phyloP scores from a whole-genome alignment of 352 stramenopile species.

The Globisporangium cylindrosporum region DNA sequence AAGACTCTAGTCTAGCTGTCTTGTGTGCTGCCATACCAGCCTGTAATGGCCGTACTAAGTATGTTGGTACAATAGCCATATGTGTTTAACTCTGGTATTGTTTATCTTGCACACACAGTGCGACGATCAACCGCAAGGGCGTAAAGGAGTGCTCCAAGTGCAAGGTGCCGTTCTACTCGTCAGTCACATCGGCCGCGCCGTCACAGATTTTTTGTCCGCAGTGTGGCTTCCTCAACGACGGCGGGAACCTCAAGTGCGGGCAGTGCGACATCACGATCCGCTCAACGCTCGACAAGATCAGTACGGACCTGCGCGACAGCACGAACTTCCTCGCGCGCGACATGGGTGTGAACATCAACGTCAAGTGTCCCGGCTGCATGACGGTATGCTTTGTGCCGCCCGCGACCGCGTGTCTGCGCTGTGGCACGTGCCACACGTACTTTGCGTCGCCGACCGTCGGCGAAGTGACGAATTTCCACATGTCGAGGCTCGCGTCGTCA shows the following conservation, averaged over 20 bases:
- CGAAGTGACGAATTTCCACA: constrained; percentile 84
- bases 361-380: constrained; percentile 78
- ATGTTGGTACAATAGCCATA: background rate
- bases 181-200: constrained; percentile 61
- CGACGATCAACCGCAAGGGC: constrained; percentile 55
- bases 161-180: constrained; percentile 55
- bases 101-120: constrained; percentile 21
- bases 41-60: no score
- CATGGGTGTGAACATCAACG: constrained; percentile 83
- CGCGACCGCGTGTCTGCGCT: constrained; percentile 74
- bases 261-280: constrained; percentile 74
- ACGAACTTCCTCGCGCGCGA: constrained; percentile 79
- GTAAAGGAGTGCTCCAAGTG: constrained; percentile 62
- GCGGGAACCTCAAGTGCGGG: constrained; percentile 59
- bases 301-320: constrained; percentile 67
- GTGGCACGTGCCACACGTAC: constrained; percentile 76
- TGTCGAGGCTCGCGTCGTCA: constrained; percentile 68
- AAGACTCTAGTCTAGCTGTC: constrained; percentile 10
- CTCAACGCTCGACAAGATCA: constrained; percentile 74
- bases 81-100: background rate
- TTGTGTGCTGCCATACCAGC: no score
- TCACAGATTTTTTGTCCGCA: constrained; percentile 76
- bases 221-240: constrained; percentile 76
- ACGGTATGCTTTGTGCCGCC: constrained; percentile 72
- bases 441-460: constrained; percentile 79